Conservation (phyloP, 805 yeast genomes). For the Starmerella asiatica region DNA sequence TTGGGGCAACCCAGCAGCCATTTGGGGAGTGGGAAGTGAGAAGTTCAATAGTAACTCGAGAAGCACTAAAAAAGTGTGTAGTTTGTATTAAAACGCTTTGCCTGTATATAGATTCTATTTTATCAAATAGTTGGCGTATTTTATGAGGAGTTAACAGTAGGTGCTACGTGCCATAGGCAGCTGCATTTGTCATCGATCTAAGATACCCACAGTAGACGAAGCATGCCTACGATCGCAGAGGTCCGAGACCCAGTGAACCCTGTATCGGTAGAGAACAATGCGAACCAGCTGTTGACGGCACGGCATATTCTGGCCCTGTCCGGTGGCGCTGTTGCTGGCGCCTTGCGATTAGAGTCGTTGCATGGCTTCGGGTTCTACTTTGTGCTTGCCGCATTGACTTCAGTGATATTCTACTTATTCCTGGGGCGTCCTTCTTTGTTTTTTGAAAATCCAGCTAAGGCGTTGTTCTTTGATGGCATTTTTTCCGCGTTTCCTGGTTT, state of each 20-base stretch:
- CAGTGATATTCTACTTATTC: conserved; percentile 18
- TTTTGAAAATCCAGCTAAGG: conserved; percentile 5
- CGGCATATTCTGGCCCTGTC: conserved; percentile 39
- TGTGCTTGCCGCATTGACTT: conserved; percentile 12
- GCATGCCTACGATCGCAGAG: conserved; percentile 1
- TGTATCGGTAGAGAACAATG: conserved; percentile 6
- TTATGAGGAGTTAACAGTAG: not conserved
- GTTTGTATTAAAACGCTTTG: too few species aligned
- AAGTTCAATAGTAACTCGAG: too few species aligned
- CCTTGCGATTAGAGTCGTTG: conserved; percentile 38
- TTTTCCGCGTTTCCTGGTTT: conserved; percentile 17
- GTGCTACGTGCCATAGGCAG: too few species aligned
- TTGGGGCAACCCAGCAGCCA: too few species aligned
- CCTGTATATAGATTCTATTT: not conserved
- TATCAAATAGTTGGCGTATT: not conserved
- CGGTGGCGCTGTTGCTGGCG: conserved; percentile 43
- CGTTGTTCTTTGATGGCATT: conserved; percentile 11
- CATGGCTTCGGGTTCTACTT: conserved; percentile 37
- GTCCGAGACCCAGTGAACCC: conserved; percentile 7
- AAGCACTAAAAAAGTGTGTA: too few species aligned
- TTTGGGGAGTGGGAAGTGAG: too few species aligned
- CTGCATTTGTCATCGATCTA: too few species aligned
- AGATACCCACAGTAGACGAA: too few species aligned
- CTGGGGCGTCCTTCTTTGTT: conserved; percentile 2
- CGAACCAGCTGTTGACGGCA: conserved; percentile 16